Conservation (phyloP, 1,284 basidiomycete species). For the Coniophora puteana region DNA sequence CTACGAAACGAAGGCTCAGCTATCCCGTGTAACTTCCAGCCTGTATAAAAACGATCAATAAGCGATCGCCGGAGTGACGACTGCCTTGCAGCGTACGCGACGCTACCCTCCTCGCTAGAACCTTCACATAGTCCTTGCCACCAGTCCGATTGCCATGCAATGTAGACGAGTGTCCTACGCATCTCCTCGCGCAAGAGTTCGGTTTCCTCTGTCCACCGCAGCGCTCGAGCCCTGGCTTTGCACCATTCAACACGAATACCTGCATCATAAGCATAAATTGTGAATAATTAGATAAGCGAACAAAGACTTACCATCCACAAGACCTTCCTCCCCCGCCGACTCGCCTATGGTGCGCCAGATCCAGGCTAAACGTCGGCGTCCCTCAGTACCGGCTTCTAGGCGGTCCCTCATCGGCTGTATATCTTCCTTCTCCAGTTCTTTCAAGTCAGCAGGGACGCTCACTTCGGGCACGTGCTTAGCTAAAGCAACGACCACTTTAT, state of each 20-base stretch:
- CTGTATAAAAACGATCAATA: not conserved
- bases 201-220: not conserved
- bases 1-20: not conserved
- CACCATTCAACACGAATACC: constrained; percentile 1
- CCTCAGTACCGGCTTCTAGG: not conserved
- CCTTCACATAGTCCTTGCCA: not conserved
- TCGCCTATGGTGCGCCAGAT: not conserved
- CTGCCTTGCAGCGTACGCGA: constrained; percentile 1
- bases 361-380: not conserved
- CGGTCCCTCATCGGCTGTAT: not conserved
- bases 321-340: constrained; percentile 1
- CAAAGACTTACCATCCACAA: not conserved
- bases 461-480: too few species aligned
- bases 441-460: too few species aligned
- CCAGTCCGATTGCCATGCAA: not conserved
- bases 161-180: not conserved
- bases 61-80: not conserved
- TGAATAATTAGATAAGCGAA: not conserved
- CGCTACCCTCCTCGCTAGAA: not conserved
- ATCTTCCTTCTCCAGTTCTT: not conserved
- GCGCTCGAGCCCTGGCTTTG: not conserved
- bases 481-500: not conserved
- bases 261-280: not conserved
- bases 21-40: not conserved
- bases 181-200: not conserved